Evolutionary conservation across 805 yeast genomes (phyloP).

Genomic region (Myxozyma mucilagina): DNA sequence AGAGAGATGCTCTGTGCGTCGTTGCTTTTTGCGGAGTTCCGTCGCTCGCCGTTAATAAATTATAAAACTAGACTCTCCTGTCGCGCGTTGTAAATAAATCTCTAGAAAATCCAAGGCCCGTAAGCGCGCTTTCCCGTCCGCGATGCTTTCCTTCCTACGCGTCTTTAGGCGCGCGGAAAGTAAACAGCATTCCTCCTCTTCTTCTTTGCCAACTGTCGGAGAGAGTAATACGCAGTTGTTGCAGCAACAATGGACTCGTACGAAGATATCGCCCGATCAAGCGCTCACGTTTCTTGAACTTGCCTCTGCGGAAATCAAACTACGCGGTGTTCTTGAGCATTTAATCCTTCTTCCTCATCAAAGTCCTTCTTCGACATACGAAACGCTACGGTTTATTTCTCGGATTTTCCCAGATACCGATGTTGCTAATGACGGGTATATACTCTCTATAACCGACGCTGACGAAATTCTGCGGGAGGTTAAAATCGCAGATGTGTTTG

Average conservation of each 20-base stretch:
- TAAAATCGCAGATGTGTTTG: slow-evolving; percentile 57
- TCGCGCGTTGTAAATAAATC: no score
- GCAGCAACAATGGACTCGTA: slow-evolving; percentile 14
- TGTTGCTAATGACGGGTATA: slow-evolving; percentile 36
- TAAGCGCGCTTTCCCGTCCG: no score
- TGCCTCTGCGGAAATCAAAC: slow-evolving; percentile 71
- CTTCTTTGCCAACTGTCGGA: not conserved
- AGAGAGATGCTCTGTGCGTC: no score
- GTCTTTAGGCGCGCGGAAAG: not conserved
- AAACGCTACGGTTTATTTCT: slow-evolving; percentile 57
- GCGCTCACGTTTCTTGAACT: slow-evolving; percentile 67
- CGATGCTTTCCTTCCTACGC: not conserved
- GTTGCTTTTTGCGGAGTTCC: no score
- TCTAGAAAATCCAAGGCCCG: no score
- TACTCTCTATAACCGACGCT: slow-evolving; percentile 41
- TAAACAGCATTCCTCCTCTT: not conserved
- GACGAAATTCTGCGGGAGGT: slow-evolving; percentile 50
- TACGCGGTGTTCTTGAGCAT: slow-evolving; percentile 69
- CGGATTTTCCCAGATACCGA: slow-evolving; percentile 57
- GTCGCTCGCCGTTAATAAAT: no score
- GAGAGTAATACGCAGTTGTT: not conserved
- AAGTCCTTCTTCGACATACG: slow-evolving; percentile 56
- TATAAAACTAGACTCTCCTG: no score
- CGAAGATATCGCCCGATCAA: slow-evolving; percentile 3
- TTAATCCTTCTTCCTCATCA: slow-evolving; percentile 75